phyloP scores from a whole-genome alignment of 768 basidiomycete genomes.

The Lentinula edodes region DNA sequence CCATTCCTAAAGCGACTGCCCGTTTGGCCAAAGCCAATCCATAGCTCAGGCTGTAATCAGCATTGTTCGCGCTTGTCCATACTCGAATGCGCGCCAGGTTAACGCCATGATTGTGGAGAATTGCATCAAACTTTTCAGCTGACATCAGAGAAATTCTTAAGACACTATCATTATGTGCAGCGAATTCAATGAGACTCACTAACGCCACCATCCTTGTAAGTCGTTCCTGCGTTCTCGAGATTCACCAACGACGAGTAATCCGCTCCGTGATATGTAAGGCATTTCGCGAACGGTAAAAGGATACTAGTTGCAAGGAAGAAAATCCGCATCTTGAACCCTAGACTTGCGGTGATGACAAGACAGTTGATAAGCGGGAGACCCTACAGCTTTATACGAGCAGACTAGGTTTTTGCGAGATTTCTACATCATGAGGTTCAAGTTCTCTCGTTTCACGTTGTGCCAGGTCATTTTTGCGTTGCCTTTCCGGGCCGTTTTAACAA shows the following conservation, averaged over 20 bases:
- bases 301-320: not conserved
- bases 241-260: slow-evolving; percentile 52
- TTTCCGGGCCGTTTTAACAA: not conserved
- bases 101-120: slow-evolving; percentile 46
- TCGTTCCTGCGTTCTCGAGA: slow-evolving; percentile 42
- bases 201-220: slow-evolving; percentile 35
- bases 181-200: not conserved
- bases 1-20: slow-evolving; percentile 51
- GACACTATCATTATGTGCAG: not conserved
- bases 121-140: slow-evolving; percentile 39
- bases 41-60: slow-evolving; percentile 45
- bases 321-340: not conserved
- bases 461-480: too few relatives aligned
- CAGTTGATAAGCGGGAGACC: not conserved
- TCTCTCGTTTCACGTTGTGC: too few relatives aligned
- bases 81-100: slow-evolving; percentile 56
- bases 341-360: not conserved
- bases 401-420: too few relatives aligned
- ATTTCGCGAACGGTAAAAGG: not conserved
- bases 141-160: slow-evolving; percentile 14
- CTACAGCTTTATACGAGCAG: not conserved
- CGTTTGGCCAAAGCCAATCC: slow-evolving; percentile 50
- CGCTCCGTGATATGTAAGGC: slow-evolving; percentile 44
- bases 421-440: not conserved
- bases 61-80: slow-evolving; percentile 54